phyloP scores from a whole-genome alignment of 306 rosid species.

The Quercus robur region DNA sequence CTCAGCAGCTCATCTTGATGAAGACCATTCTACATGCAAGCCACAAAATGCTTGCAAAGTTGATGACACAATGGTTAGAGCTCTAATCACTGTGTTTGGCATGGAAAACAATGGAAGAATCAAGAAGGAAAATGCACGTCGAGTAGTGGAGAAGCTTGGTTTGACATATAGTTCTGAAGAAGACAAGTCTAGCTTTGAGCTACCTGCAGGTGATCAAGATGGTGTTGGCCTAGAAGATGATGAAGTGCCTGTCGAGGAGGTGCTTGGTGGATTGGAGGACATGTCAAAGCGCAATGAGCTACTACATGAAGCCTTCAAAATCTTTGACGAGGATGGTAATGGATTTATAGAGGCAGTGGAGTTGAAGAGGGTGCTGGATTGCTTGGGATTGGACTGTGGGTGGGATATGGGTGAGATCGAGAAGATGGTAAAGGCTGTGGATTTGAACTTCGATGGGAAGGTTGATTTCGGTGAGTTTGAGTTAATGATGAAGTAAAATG shows the following conservation, averaged over 20 bases:
- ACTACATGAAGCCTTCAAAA: conserved; percentile 68
- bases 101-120: conserved; percentile 78
- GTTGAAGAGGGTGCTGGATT: conserved; percentile 86
- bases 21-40: conserved; percentile 3
- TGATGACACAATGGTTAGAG: conserved; percentile 51
- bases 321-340: conserved; percentile 87
- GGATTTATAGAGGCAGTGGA: conserved; percentile 85
- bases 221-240: conserved; percentile 23
- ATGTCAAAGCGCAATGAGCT: conserved; percentile 45
- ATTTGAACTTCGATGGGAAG: conserved; percentile 84
- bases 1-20: conserved; percentile 17
- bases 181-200: conserved; percentile 42
- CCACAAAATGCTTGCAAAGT: conserved; percentile 28
- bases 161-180: conserved; percentile 38
- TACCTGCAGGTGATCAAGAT: conserved; percentile 18
- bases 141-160: conserved; percentile 79
- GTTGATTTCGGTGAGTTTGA: conserved; percentile 86
- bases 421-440: conserved; percentile 78
- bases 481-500: conserved; percentile 58
- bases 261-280: conserved; percentile 53
- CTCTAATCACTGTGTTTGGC: conserved; percentile 80
- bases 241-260: conserved; percentile 64
- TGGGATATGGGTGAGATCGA: conserved; percentile 76
- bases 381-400: conserved; percentile 79
- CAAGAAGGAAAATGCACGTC: conserved; percentile 65